Evolutionary conservation across 495 filamentous ascomycete genomes (phyloP), one percentile per base, ranked within the genome.

Genomic region (Tuber magnatum): DNA sequence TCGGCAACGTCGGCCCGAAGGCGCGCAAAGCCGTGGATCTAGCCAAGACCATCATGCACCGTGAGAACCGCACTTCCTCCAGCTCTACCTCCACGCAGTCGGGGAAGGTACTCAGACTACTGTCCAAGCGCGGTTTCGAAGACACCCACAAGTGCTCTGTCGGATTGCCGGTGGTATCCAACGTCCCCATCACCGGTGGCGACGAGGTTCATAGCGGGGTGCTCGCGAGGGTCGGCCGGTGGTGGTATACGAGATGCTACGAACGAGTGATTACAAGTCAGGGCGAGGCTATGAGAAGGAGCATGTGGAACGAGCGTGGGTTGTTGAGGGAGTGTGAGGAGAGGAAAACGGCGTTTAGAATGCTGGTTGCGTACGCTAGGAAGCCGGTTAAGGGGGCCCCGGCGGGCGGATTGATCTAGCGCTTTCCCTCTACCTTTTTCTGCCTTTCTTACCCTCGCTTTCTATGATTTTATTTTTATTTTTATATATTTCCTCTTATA

Each of bases 161-260:
- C 10, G 93, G 92, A 40, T 91, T 99, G 3, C 95, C 96, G 3
- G 93, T 93, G 0, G 94, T 93, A 4, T 94, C 93, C 40, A 39
- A 71, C 38, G 80, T 75, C 41, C 40, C 73, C 46, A 73, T 84
- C 78, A 69, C 70, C 72, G 32, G 56, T 18, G 56, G 56, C 6
- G 56, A 35, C 28, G 56, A 65, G 56, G 96, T 97, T 79, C 92
- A 92, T 6, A 94, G 93, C 80, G 76, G 44, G 18, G 96, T 97
- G 86, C 93, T 98, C 32, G 90, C 94, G 32, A 90, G 89, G 76
- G 94, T 99, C 12, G 96, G 95, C 24, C 86, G 96, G 56, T 99
- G 94, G 93, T 98, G 96, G 95, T 97, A 97, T 83, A 91, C 88
- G 7, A 88, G 91, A 71, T 97, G 93, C 86, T 98, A 98, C 83